Percentiles rank a stretch among this genome's conserved stretches.
phyloP scores from a whole-genome alignment of 202 grass and related monocot species.

The Carex arenaria region DNA sequence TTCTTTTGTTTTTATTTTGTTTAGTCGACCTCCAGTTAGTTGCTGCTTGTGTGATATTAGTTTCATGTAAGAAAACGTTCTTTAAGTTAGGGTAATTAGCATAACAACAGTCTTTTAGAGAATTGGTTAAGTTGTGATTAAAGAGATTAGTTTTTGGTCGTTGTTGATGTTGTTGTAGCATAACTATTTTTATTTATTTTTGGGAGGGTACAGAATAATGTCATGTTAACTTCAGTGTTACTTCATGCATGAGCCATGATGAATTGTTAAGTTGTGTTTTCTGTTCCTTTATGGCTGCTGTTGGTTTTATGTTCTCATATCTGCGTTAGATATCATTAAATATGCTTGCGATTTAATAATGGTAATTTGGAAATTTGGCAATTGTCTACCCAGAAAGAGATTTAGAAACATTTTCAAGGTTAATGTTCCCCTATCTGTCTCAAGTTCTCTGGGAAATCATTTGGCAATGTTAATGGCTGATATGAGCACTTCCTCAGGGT shows the following conservation, averaged over 20 bases:
- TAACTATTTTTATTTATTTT: conserved; percentile 22
- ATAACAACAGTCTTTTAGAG: conserved; percentile 11
- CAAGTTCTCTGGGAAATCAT: no score
- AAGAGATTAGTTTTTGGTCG: background rate
- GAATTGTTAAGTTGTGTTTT: background rate
- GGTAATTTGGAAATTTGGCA: background rate
- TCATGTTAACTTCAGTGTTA: conserved; percentile 6
- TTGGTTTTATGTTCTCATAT: background rate
- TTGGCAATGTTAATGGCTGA: no score
- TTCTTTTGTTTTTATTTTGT: conserved; percentile 24
- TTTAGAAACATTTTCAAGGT: background rate
- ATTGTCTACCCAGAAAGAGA: background rate
- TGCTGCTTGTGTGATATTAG: conserved; percentile 15
- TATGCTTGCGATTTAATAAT: background rate
- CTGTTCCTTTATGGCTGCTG: background rate
- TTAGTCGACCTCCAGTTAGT: background rate
- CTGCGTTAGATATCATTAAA: background rate
- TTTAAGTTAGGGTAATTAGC: conserved; percentile 21
- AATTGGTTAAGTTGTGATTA: conserved; percentile 11
- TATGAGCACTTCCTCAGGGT: no score
- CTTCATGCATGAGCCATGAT: background rate
- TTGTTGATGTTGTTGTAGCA: background rate
- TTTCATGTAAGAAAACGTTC: conserved; percentile 19
- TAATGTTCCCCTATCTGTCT: background rate
- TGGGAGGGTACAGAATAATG: conserved; percentile 19